Base-by-base conservation (phyloP, 345 rosid genomes). In the Microthlaspi erraticum region DNA sequence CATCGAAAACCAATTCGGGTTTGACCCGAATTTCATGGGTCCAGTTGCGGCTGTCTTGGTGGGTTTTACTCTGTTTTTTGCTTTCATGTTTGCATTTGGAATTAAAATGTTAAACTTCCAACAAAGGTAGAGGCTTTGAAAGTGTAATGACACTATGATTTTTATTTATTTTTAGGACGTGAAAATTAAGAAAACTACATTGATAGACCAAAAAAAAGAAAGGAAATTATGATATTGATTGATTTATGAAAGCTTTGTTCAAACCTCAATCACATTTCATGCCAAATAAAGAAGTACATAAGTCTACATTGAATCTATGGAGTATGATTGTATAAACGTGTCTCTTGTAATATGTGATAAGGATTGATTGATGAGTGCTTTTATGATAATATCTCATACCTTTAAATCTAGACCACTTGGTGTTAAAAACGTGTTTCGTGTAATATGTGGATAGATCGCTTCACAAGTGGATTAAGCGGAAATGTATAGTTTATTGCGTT, bases 101-200 rank as follows among this genome's bases (percentile, higher is more conserved):
- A 87, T 85, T 18, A 84, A 67, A 75, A 81, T 80, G n/a, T 79
- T 93, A 16, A 89, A 93, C 82, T 93, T 93, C 88, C 97, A 91
- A 44, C 71, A 63, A 11, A 82, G 93, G 68, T 86, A 87, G 81
- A 63, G 50, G 17, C 29, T 34, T 23, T 42, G 5, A 3, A 19
- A 34, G 45, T 48, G 29, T 26, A 26, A 26, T 26, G 29, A 26
- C n/a, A 16, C 53, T n/a, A 16, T 2, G 18, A 1, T 3, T 37
- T 37, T 57, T 18, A 7, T 53, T 37, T 14, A 39, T 54, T 31
- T 44, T 32, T 46, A 19, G 48, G 68, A 7, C 46, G 6, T 12
- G 4, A 4, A 14, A 42, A 9, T 7, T 54, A 16, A 7, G 23
- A 32, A 36, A 33, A 14, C 17, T 26, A 26, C 29, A 3, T 2